Evolutionary conservation across 2,329 filamentous ascomycete genomes (phyloP).

Genomic region (Penicillium decumbens): DNA sequence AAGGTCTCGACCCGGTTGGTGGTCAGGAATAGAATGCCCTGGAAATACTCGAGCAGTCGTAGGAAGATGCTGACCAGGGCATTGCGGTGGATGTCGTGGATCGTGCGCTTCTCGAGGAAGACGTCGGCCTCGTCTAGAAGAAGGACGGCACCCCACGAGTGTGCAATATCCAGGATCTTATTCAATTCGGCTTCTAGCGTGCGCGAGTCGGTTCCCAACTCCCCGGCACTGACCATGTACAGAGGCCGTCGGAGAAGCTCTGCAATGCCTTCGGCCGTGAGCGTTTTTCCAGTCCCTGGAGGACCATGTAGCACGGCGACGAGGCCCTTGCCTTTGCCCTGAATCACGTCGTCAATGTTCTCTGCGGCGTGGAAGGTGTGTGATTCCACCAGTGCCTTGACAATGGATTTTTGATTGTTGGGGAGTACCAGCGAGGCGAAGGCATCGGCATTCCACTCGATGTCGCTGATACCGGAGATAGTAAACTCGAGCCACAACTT

Average conservation of each 20-base stretch:
- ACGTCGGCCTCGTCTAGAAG: slow-evolving; percentile 82
- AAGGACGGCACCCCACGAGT: slow-evolving; percentile 79
- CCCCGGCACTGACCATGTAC: slow-evolving; percentile 77
- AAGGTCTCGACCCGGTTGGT: slow-evolving; percentile 84
- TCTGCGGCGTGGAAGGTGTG: slow-evolving; percentile 77
- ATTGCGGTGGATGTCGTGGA: slow-evolving; percentile 80
- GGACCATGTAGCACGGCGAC: slow-evolving; percentile 78
- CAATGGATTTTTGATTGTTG: slow-evolving; percentile 59
- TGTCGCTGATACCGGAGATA: slow-evolving; percentile 72
- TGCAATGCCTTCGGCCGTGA: slow-evolving; percentile 81
- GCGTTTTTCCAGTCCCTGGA: slow-evolving; percentile 81
- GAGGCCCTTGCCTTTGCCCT: slow-evolving; percentile 81
- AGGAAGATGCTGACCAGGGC: slow-evolving; percentile 83
- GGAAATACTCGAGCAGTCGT: slow-evolving; percentile 82
- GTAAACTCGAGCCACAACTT: slow-evolving; percentile 88
- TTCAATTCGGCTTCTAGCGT: slow-evolving; percentile 72
- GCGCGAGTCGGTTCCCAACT: slow-evolving; percentile 72
- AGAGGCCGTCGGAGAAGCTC: slow-evolving; percentile 76
- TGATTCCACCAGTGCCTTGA: slow-evolving; percentile 76
- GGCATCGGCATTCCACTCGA: slow-evolving; percentile 77
- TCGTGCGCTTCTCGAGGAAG: slow-evolving; percentile 75
- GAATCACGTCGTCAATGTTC: slow-evolving; percentile 76
- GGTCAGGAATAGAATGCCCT: slow-evolving; percentile 83
- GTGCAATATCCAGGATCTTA: slow-evolving; percentile 79
- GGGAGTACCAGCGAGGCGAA: slow-evolving; percentile 76